Percentiles rank a stretch among this genome's conserved stretches.
Evolutionary conservation across 495 filamentous ascomycete species (phyloP).

Genomic region (Corynascus novoguineensis): DNA sequence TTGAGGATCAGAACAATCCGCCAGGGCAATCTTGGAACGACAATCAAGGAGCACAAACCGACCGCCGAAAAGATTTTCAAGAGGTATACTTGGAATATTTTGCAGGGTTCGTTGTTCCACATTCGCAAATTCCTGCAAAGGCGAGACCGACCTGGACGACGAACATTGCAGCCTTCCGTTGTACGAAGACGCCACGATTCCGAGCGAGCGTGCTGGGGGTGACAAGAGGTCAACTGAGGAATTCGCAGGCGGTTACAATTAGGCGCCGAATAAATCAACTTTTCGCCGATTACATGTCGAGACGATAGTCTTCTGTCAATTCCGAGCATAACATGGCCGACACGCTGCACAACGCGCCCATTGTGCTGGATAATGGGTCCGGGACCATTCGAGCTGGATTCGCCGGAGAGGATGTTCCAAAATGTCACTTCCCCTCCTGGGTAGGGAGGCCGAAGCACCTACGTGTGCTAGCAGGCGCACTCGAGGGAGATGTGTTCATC

Average conservation of each 20-base stretch:
- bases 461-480: constrained; percentile 88
- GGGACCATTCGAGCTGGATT: constrained; percentile 97
- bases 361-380: constrained; percentile 98
- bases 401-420: constrained; percentile 89
- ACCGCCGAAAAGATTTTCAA: background rate
- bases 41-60: background rate
- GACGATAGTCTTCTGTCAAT: background rate
- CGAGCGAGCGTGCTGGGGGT: background rate
- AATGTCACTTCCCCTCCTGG: constrained; percentile 96
- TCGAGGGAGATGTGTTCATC: constrained; percentile 97
- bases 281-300: constrained; percentile 1
- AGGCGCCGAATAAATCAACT: background rate
- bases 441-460: constrained; percentile 95
- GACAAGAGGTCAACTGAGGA: background rate
- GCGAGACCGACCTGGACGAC: background rate
- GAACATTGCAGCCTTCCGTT: background rate
- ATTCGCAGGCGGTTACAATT: background rate
- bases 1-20: background rate
- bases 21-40: background rate
- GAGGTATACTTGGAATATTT: too few relatives aligned
- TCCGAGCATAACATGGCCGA: constrained; percentile 55
- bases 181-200: background rate
- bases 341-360: constrained; percentile 89
- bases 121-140: too few relatives aligned
- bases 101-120: too few relatives aligned